Evolutionary conservation across 2,329 filamentous ascomycete genomes (phyloP).

Genomic region (Talaromyces sp.): DNA sequence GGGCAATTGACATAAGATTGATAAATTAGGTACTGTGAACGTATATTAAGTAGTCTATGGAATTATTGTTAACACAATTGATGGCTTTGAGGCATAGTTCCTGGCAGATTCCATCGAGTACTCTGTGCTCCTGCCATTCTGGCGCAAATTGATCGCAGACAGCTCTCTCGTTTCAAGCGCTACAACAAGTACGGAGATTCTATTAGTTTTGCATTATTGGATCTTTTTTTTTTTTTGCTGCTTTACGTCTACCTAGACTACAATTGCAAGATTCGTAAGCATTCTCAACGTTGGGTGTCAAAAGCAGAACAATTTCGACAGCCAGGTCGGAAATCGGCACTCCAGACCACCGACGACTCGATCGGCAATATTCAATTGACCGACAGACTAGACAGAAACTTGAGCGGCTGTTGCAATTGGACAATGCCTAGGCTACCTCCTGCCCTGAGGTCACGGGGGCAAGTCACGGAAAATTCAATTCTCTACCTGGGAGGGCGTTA

Average conservation of each 20-base stretch:
- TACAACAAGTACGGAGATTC: neutral
- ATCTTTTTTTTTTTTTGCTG: too few relatives aligned
- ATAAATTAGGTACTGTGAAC: too few relatives aligned
- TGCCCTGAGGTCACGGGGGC: neutral
- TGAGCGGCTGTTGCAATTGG: neutral
- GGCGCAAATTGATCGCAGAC: neutral
- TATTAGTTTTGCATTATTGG: neutral
- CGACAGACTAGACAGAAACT: neutral
- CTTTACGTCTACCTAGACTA: neutral
- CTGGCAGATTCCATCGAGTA: neutral
- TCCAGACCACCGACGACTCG: neutral
- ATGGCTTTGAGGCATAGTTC: too few relatives aligned
- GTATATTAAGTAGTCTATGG: neutral
- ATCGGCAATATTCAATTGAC: neutral
- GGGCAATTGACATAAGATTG: neutral
- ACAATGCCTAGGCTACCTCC: neutral
- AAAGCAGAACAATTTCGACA: neutral
- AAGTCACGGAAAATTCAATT: neutral
- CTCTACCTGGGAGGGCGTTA: neutral
- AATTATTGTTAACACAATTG: neutral
- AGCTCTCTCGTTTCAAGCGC: neutral
- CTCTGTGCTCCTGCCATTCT: neutral
- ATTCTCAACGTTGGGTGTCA: neutral
- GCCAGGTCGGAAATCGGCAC: too few relatives aligned
- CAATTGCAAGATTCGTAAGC: neutral